Conservation (phyloP, 1,139 yeast genomes). For the Magnusiomyces fungicola region DNA sequence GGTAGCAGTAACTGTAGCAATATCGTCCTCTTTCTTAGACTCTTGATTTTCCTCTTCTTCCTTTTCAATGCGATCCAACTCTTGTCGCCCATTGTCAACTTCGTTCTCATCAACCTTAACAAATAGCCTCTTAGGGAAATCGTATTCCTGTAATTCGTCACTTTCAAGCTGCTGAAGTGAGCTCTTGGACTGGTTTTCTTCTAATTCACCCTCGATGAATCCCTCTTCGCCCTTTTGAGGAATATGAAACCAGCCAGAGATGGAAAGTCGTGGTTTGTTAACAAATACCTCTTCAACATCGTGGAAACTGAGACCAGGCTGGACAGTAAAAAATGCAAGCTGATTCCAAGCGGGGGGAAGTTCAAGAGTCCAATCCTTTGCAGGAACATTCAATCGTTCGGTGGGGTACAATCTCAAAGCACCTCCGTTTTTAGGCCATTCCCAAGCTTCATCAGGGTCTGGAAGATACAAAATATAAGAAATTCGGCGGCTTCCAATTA, state of each 20-base stretch:
- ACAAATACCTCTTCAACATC: constrained; percentile 96
- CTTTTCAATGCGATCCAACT: constrained; percentile 26
- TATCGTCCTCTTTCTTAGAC: neutral
- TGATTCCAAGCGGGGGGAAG: constrained; percentile 93
- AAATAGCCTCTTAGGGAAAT: constrained; percentile 52
- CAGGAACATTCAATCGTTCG: constrained; percentile 82
- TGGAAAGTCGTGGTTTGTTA: constrained; percentile 80
- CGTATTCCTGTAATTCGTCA: constrained; percentile 69
- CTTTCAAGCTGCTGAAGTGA: constrained; percentile 77
- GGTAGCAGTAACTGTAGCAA: neutral
- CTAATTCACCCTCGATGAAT: constrained; percentile 66
- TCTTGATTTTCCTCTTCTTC: constrained; percentile 12
- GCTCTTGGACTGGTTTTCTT: constrained; percentile 63
- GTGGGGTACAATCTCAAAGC: constrained; percentile 83
- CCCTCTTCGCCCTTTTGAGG: constrained; percentile 93
- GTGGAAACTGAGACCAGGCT: constrained; percentile 93
- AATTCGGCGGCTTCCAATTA: constrained; percentile 89
- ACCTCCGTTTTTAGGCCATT: constrained; percentile 89
- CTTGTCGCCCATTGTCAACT: constrained; percentile 17
- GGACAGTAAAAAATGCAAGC: constrained; percentile 90
- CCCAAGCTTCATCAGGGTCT: constrained; percentile 52
- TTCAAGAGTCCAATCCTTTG: constrained; percentile 60
- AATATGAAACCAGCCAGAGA: constrained; percentile 98
- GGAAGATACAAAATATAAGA: constrained; percentile 89
- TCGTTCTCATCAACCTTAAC: constrained; percentile 15